phyloP scores from a whole-genome alignment of 768 basidiomycete species.

The Termitomyces sp. region DNA sequence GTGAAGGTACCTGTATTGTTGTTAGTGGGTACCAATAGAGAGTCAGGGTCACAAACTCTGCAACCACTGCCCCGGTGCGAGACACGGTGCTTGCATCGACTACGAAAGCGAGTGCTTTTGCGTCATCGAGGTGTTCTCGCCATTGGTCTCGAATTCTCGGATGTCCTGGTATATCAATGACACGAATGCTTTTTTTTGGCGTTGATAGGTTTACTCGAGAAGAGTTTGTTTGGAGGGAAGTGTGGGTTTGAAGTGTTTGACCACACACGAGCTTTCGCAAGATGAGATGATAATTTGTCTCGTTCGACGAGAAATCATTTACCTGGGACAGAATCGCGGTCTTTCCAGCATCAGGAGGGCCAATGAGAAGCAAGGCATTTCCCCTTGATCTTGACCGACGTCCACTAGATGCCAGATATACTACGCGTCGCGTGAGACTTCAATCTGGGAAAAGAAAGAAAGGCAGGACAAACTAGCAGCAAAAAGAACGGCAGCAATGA shows the following conservation, averaged over 20 bases:
- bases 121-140: constrained; percentile 52
- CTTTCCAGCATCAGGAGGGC: constrained; percentile 74
- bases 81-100: constrained; percentile 78
- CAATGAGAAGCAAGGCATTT: constrained; percentile 68
- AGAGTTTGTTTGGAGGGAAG: constrained; percentile 72
- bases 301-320: constrained; percentile 19
- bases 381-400: constrained; percentile 43
- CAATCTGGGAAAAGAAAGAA: not conserved
- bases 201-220: constrained; percentile 39
- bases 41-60: constrained; percentile 55
- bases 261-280: constrained; percentile 60
- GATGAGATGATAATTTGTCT: not conserved
- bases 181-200: constrained; percentile 37
- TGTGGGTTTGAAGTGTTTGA: constrained; percentile 61
- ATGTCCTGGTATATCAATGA: constrained; percentile 83
- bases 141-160: constrained; percentile 75
- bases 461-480: constrained; percentile 6
- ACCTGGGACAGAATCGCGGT: constrained; percentile 73
- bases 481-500: constrained; percentile 8
- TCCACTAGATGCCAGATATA: constrained; percentile 36
- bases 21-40: not conserved
- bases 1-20: constrained; percentile 59
- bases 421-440: constrained; percentile 19
- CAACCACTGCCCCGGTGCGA: constrained; percentile 66
- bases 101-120: constrained; percentile 69